A percentile compares a stretch with the other conserved stretches of the same genome.
phyloP scores from a whole-genome alignment of 352 stramenopile genomes.

The Elongisporangium undulatum region DNA sequence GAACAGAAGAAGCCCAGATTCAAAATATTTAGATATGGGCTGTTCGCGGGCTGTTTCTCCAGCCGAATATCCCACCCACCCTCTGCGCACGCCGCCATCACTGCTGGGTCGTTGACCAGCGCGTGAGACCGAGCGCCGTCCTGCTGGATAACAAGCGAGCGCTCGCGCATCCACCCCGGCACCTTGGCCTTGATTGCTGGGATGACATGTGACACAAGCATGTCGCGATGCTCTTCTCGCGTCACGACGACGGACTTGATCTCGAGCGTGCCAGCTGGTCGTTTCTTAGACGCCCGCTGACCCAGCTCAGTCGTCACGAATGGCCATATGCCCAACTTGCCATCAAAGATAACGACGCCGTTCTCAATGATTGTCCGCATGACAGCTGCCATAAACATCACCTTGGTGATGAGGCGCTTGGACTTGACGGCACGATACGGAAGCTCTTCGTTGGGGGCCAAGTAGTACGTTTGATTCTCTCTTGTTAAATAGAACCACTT shows the following conservation, averaged over 20 bases:
- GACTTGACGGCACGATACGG: slow-evolving; percentile 5
- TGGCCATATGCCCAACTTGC: slow-evolving; percentile 8
- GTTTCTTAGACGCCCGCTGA: neutral
- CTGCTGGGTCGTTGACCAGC: neutral
- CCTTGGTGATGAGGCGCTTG: slow-evolving; percentile 25
- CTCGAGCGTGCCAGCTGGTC: neutral
- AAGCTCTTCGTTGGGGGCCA: slow-evolving; percentile 8
- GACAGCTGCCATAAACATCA: slow-evolving; percentile 19
- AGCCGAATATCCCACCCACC: slow-evolving; percentile 2
- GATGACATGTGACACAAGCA: slow-evolving; percentile 3
- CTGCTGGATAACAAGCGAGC: slow-evolving; percentile 5
- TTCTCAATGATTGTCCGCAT: slow-evolving; percentile 7
- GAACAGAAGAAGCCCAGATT: slow-evolving; percentile 6
- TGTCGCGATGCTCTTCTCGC: neutral
- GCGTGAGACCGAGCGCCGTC: slow-evolving; percentile 3
- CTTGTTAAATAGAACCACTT: slow-evolving; percentile 24
- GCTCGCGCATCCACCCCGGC: neutral
- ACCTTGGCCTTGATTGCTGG: slow-evolving; percentile 6
- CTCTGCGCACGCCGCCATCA: neutral
- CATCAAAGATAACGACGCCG: slow-evolving; percentile 1
- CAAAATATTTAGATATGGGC: slow-evolving; percentile 4
- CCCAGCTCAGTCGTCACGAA: slow-evolving; percentile 1
- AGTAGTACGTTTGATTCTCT: slow-evolving; percentile 6
- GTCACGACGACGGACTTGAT: neutral
- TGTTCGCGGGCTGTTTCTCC: slow-evolving; percentile 5